Evolutionary conservation across 208 protist genomes (phyloP), one percentile per base, ranked within the genome.

Genomic region (Leishmania mexicana): DNA sequence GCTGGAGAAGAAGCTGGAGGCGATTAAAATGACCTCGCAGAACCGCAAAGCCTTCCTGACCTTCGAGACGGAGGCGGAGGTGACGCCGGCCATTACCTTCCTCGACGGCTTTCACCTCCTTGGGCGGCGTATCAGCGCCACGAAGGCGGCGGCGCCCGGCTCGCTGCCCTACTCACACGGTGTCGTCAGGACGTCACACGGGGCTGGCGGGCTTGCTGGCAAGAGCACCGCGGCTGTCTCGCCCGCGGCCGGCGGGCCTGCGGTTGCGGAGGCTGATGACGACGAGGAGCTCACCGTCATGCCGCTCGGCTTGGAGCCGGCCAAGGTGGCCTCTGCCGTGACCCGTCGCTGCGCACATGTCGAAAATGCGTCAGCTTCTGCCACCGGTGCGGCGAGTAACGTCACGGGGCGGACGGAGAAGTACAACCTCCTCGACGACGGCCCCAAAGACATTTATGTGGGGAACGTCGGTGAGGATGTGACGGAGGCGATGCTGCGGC

Each of bases 1-100:
- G 86, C 87, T 97, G 75, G 93, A 96, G 83, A 89, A 91, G 85
- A 95, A 90, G 75, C 77, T 98, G 28, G 91, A 97, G 78, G 86
- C 89, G 11, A 93, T 98, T 75, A 98, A 98, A 86, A 96, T 98
- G 92, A 96, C 93, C n/a, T 94, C 92, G 31, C 89, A 89, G 58
- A 96, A 96, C 83, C 93, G 95, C 64, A 98, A 98, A 82, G 95
- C 95, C 15, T 98, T 98, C 81, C 80, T 98, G 75, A 98, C 95
- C 45, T 96, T 98, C 83, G 76, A 80, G 78, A 79, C 88, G 74
- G 83, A 90, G 75, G 89, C 85, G 3, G 93, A 98, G 53, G 95
- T 96, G 35, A 88, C 78, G 42, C 67, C 91, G 11, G 93, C 93
- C 28, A 88, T 98, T 47, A 81, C 75, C 54, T 96, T 98, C 80